phyloP scores from a whole-genome alignment of 805 yeast species.

The Pichia exigua region DNA sequence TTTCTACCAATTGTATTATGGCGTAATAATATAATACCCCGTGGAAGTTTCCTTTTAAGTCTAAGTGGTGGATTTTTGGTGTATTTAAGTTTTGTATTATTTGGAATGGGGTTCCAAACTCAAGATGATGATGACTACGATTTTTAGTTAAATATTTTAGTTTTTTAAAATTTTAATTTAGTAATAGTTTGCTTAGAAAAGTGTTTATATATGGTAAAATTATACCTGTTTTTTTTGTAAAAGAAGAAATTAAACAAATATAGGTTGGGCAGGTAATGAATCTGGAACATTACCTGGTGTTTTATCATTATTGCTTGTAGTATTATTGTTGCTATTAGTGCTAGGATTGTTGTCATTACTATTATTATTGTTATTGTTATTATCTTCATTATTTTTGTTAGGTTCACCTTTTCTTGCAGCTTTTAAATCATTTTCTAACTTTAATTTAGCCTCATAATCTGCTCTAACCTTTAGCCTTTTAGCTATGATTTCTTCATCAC shows the following conservation, averaged over 20 bases:
- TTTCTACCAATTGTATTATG: conserved; percentile 26
- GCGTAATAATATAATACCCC: conserved; percentile 23
- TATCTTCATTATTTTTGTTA: neutral
- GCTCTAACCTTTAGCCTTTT: conserved; percentile 17
- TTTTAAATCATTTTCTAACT: conserved; percentile 4
- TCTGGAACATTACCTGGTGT: neutral
- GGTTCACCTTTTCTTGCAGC: neutral
- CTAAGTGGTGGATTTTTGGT: conserved; percentile 77
- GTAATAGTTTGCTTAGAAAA: conserved; percentile 43
- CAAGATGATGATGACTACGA: conserved; percentile 35
- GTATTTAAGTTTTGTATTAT: conserved; percentile 73
- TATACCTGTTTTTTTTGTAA: neutral
- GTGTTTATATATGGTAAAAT: conserved; percentile 27
- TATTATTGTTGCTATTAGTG: neutral
- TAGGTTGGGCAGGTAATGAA: neutral
- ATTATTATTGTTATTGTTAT: neutral
- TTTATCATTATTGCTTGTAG: neutral
- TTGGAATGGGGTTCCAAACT: conserved; percentile 67
- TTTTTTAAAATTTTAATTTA: conserved; percentile 37
- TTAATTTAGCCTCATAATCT: conserved; percentile 2
- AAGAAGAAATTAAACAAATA: neutral
- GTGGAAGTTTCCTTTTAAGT: conserved; percentile 46
- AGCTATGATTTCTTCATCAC: conserved; percentile 32
- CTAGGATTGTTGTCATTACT: neutral
- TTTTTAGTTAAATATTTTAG: conserved; percentile 3